phyloP scores from a whole-genome alignment of 306 rosid genomes.

The Casuarina equisetifolia region DNA sequence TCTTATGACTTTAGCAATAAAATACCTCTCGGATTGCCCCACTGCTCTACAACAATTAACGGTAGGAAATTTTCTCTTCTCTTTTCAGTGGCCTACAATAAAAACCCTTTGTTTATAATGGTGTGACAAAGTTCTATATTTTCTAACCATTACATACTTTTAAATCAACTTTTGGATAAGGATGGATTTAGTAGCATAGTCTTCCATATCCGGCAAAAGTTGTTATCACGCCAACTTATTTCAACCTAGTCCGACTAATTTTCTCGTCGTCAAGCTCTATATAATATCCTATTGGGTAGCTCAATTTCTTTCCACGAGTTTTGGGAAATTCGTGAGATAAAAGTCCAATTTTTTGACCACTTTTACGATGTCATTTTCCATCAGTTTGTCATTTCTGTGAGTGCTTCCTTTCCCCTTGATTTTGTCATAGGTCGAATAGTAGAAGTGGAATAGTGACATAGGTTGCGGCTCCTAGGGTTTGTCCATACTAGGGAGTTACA shows the following conservation, averaged over 20 bases:
- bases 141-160: too few species aligned
- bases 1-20: constrained; percentile 83
- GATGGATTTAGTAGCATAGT: too few species aligned
- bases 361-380: constrained; percentile 28
- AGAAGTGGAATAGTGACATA: constrained; percentile 13
- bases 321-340: constrained; percentile 32
- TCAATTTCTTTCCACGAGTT: constrained; percentile 19
- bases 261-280: constrained; percentile 16
- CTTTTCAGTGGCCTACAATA: neutral
- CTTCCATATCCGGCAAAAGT: neutral
- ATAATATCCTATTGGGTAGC: constrained; percentile 21
- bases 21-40: constrained; percentile 83
- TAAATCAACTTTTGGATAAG: too few species aligned
- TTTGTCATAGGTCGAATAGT: constrained; percentile 12
- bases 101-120: too few species aligned
- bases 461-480: constrained; percentile 6
- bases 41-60: constrained; percentile 73
- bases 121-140: too few species aligned
- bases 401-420: constrained; percentile 19
- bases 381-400: constrained; percentile 27
- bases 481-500: constrained; percentile 14
- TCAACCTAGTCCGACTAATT: constrained; percentile 10
- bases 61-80: constrained; percentile 39
- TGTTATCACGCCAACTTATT: constrained; percentile 9
- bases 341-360: constrained; percentile 34